Base-by-base conservation (phyloP, 2,329 filamentous ascomycete genomes). In the Hysterium pulicare region DNA sequence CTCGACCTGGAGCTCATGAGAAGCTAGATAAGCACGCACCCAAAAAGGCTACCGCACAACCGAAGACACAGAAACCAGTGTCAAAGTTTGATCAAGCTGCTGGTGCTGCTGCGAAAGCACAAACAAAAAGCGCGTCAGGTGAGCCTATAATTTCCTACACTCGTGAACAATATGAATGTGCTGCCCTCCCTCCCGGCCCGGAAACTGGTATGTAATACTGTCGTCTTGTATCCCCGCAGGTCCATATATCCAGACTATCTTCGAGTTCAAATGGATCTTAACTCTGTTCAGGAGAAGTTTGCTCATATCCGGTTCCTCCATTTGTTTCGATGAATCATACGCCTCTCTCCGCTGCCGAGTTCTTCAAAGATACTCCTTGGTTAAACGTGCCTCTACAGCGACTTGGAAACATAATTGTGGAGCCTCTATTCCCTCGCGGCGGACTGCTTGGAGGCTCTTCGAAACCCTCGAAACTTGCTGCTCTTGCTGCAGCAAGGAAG, bases 281-380 rank as follows among this genome's bases (percentile, higher is more conserved):
- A 30, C 31, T 10, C 37, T 30, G 37, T 39, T 20, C 37, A 39
- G 37, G 37, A 35, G 38, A 40, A 48, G 41, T 67, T 7, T 38
- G 21, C 22, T 16, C 38, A 24, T 33, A 26, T 43, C 16, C 45
- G 42, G 45, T 48, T 43, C 47, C 50, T 31, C 41, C 40, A 34
- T 38, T 17, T 31, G 8, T 26, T 34, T 36, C 39, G 28, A 22
- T 21, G 9, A 7, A 22, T 22, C 41, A 40, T 47, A 39, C 41
- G 32, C 45, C 52, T 74, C 47, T 74, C 42, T 45, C 70, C 30
- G 70, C 75, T 41, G 66, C 72, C 45, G 73, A 78, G 28, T 87
- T 90, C 67, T 98, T 96, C 64, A 71, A 74, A 57, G 90, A 95
- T 59, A 86, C 86, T 60, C 87, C 90, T 1, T 98, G 93, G 91